Percentiles rank a stretch among this genome's conserved stretches.
These are phyloP conservation scores for Paraconiothyrium brasiliense DNA, from an alignment of 2,329 filamentous ascomycete genomes.

Conservation along the genomic window DNA sequence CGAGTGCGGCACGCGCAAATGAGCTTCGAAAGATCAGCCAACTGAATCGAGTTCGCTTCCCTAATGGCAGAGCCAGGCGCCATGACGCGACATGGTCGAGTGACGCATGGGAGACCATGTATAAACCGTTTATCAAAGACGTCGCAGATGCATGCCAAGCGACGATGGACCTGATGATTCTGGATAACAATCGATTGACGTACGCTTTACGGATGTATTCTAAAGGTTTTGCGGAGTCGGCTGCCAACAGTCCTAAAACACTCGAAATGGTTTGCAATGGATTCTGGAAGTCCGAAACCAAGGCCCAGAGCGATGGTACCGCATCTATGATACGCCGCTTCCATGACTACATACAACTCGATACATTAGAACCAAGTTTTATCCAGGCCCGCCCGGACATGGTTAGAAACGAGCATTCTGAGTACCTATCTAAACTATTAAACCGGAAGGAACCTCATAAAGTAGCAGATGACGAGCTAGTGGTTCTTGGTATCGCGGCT, in stretches of 20 bases:
- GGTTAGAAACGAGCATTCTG: neutral
- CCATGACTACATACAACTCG: slow-evolving; percentile 3
- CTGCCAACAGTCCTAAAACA: neutral
- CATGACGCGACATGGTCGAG: neutral
- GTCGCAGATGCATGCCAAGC: neutral
- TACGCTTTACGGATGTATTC: neutral
- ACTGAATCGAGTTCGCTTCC: neutral
- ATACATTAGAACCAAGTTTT: no score
- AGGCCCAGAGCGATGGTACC: no score
- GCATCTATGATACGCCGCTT: neutral
- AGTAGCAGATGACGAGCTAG: neutral
- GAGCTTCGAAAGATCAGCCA: neutral
- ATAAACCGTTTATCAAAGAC: neutral
- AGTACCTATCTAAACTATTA: neutral
- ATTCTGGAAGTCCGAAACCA: neutral
- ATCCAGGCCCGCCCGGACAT: no score
- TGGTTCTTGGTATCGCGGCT: slow-evolving; percentile 19
- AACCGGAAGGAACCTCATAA: neutral
- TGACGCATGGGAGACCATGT: neutral
- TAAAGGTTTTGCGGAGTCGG: neutral
- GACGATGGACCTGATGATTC: neutral
- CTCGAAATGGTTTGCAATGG: neutral
- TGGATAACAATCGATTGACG: neutral
- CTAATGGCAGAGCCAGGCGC: neutral
- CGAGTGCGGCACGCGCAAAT: neutral